phyloP scores from a whole-genome alignment of 2,329 filamentous ascomycete species.

The Neocucurbitaria cava region DNA sequence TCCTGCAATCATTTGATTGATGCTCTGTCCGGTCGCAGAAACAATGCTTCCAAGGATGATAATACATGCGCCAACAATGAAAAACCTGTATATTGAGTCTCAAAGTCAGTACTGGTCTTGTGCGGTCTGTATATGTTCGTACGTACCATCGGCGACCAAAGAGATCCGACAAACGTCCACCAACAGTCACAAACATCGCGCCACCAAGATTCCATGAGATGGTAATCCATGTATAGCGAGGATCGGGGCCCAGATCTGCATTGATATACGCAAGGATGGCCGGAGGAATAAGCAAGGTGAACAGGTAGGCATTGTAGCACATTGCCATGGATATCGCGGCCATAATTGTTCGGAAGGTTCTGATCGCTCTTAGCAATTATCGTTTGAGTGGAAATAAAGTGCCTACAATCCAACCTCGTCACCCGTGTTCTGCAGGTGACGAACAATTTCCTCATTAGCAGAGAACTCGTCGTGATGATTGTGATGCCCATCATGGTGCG shows the following conservation, averaged over 20 bases:
- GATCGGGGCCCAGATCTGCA: constrained; percentile 41
- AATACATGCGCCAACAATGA: constrained; percentile 42
- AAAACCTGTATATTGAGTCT: constrained; percentile 19
- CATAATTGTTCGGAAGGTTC: constrained; percentile 26
- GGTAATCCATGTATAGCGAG: constrained; percentile 42
- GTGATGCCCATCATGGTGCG: constrained; percentile 9
- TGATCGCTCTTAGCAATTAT: background rate
- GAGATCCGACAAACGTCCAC: constrained; percentile 49
- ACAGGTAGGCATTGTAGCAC: constrained; percentile 44
- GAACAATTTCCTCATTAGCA: constrained; percentile 39
- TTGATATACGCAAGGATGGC: constrained; percentile 42
- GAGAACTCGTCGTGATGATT: background rate
- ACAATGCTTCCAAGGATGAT: constrained; percentile 49
- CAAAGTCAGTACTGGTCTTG: background rate
- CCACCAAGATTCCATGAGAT: constrained; percentile 44
- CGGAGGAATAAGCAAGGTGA: constrained; percentile 43
- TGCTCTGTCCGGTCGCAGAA: constrained; percentile 49
- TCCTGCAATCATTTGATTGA: constrained; percentile 52
- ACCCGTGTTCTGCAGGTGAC: constrained; percentile 37
- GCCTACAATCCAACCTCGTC: constrained; percentile 37
- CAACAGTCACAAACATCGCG: constrained; percentile 42
- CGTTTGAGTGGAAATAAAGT: background rate
- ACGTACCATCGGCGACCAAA: constrained; percentile 42
- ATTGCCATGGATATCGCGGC: constrained; percentile 36
- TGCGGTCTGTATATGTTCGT: background rate